Base-by-base conservation (phyloP, 306 rosid genomes). In the Quercus suber region DNA sequence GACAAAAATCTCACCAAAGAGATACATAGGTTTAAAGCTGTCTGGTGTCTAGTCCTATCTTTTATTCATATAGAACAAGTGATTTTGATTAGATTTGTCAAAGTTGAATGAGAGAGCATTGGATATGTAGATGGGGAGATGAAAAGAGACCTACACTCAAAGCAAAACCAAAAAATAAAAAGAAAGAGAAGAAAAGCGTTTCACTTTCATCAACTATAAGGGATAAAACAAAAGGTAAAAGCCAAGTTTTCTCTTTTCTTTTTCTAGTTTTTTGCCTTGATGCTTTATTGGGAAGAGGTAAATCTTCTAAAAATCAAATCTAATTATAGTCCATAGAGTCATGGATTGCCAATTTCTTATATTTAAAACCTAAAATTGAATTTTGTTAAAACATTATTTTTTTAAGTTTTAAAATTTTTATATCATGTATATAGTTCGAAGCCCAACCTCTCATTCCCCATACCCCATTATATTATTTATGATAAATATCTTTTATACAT, bases 201-300 rank as follows among this genome's bases (percentile, higher is more conserved):
- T 80, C 57, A 45, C 28, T 55, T 57, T 80, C 57, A 45, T 43
- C 27, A 6, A 30, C 28, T 43, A 74, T 68, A 74, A 15, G 19
- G 28, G 60, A n/a, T 21, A 41, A 49, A 61, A 61, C 60, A 73
- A 81, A 71, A 75, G 71, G 63, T 49, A 49, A 49, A 79, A 63
- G 65, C 72, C 25, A 33, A 33, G 12, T 33, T 68, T 68, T 68
- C 72, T 35, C 17, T n/a, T 68, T 68, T 35, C 20, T 35, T 19
- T 35, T 19, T 67, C 17, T 49, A 2, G 53, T 49, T 10, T 49
- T 49, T 49, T 49, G 53, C 53, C 53, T 13, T 10, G 5, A 49
- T 49, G 53, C 80, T 83, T 55, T 79, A 71, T 64, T 41, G 80
- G 80, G 74, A 31, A 76, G 72, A 51, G 81, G 70, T 17, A 31